Evolutionary conservation across 768 basidiomycete species (phyloP), one percentile per base, ranked within the genome.

Genomic region (Xanthoconium purpureum): DNA sequence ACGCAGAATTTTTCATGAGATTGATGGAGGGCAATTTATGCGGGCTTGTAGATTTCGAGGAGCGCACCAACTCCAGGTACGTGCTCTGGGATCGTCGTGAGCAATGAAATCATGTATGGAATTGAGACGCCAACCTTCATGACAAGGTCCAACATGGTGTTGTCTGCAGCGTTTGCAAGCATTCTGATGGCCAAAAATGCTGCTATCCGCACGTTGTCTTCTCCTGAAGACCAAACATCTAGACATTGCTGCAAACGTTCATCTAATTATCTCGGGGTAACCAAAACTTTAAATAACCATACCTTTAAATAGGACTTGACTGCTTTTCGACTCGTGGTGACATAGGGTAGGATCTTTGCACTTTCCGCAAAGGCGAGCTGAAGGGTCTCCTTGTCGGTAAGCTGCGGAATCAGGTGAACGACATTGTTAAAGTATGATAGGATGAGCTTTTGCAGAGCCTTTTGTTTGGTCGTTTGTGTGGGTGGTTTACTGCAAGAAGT

Each of bases 1-100:
- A 89, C 0, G 95, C 96, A 7, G 94, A 91, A 71, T 98, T 97
- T 73, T 99, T 99, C 93, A 98, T 96, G 43, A 98, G 75, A 65
- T 91, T 96, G 72, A 98, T 89, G 3, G 90, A 85, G 20, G 96
- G 94, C 10, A 98, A 76, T 5, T 89, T 93, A 72, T 96, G 86
- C 3, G 84, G 78, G 47, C 80, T 90, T n/a, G 94, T 97, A 12
- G 87, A 83, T 67, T 94, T 93, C 45, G 87, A 85, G 7, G 84
- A 87, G 30, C 91, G 87, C 46, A 98, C 83, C 30, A 99, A 77
- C 15, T 90, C 82, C 43, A 91, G 79, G 74, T 99, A 99, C n/a
- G 86, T 86, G 59, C 87, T 89, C 93, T 96, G 57, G 20, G 39
- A 42, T 13, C 30, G 24, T 1, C 14, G 15, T 62, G 3, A 63